These are phyloP conservation scores for Spinacia oleracea DNA, from an alignment of 179 eudicot genomes.

Conservation along the genomic window DNA sequence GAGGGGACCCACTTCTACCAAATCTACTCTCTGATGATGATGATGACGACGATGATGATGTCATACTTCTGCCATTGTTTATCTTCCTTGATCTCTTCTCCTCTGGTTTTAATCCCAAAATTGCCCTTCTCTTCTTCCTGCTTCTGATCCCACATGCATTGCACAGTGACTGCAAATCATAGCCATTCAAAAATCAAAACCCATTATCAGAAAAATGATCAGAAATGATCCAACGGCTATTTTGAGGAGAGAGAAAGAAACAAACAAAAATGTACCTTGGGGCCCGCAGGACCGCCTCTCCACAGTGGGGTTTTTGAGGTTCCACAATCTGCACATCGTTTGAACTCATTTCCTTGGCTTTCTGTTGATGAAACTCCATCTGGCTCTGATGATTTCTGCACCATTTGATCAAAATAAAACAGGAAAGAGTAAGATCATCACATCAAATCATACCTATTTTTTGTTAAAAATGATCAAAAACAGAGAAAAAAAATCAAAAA, in stretches of 20 bases:
- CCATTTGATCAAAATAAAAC: conserved; percentile 1
- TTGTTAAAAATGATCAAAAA: not conserved
- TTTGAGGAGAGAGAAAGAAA: conserved; percentile 23
- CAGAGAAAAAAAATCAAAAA: not conserved
- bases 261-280: conserved; percentile 55
- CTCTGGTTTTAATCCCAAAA: conserved; percentile 50
- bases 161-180: conserved; percentile 67
- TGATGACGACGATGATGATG: conserved; percentile 15
- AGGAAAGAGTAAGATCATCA: not conserved
- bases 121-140: conserved; percentile 82
- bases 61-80: conserved; percentile 19
- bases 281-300: conserved; percentile 96
- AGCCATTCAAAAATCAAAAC: not conserved
- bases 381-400: conserved; percentile 58
- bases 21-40: conserved; percentile 7
- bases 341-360: conserved; percentile 36
- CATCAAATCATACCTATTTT: conserved; percentile 8
- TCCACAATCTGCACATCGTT: conserved; percentile 84
- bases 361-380: conserved; percentile 50
- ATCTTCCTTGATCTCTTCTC: conserved; percentile 47
- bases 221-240: conserved; percentile 17
- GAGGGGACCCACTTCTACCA: conserved; percentile 39
- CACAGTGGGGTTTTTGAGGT: conserved; percentile 94
- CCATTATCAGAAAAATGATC: conserved; percentile 3
- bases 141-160: conserved; percentile 98